A percentile compares a stretch with the other conserved stretches of the same genome.
Evolutionary conservation across 2,329 filamentous ascomycete species (phyloP).

Genomic region (Tolypocladium paradoxum): DNA sequence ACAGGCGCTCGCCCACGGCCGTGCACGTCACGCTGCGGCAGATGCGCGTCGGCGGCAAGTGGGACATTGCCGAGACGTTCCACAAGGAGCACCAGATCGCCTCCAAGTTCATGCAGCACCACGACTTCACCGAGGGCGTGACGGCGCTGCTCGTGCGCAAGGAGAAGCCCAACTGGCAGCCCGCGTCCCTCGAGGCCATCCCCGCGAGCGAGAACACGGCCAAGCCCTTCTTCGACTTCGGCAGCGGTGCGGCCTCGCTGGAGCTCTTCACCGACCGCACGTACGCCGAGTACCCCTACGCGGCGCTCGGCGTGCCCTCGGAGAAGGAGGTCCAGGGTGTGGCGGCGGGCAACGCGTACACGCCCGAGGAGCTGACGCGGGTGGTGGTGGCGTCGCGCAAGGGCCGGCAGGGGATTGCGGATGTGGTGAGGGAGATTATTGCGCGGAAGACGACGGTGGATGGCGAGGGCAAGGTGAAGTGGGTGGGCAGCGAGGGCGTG

Average conservation of each 20-base stretch:
- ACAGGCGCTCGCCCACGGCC: slow-evolving; percentile 71
- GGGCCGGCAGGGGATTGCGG: slow-evolving; percentile 57
- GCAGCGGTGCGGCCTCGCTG: slow-evolving; percentile 33
- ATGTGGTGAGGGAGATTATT: slow-evolving; percentile 60
- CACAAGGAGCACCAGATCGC: slow-evolving; percentile 77
- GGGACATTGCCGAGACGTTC: slow-evolving; percentile 81
- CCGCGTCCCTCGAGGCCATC: slow-evolving; percentile 60
- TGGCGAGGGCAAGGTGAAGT: slow-evolving; percentile 30
- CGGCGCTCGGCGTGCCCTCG: slow-evolving; percentile 58
- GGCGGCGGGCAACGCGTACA: slow-evolving; percentile 28
- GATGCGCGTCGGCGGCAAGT: slow-evolving; percentile 63
- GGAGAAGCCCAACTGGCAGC: slow-evolving; percentile 62
- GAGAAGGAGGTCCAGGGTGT: slow-evolving; percentile 49
- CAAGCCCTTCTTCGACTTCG: slow-evolving; percentile 56
- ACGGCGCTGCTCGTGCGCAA: slow-evolving; percentile 67
- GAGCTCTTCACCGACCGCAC: slow-evolving; percentile 50
- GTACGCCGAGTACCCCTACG: slow-evolving; percentile 66
- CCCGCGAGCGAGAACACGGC: slow-evolving; percentile 39
- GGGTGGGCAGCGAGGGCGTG: slow-evolving; percentile 19
- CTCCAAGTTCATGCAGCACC: slow-evolving; percentile 76
- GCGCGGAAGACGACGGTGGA: slow-evolving; percentile 46
- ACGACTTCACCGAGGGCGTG: slow-evolving; percentile 90
- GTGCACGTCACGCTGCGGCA: slow-evolving; percentile 77
- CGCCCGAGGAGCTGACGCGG: slow-evolving; percentile 48
- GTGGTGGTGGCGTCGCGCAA: slow-evolving; percentile 49